phyloP scores from a whole-genome alignment of 2,329 filamentous ascomycete genomes.

The Pseudocercospora eumusae region DNA sequence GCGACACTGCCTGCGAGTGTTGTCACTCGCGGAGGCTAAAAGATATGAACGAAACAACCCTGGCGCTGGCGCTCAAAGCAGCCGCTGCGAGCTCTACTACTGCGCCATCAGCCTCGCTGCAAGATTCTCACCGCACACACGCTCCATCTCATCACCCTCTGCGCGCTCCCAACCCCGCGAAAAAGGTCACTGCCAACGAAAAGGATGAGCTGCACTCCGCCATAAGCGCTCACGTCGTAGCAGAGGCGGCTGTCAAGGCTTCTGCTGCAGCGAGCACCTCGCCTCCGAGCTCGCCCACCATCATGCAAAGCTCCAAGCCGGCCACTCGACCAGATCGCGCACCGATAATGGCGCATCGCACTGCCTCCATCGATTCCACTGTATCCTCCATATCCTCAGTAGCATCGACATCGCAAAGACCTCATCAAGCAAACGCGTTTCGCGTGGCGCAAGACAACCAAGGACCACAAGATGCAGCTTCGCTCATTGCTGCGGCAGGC shows the following conservation, averaged over 20 bases:
- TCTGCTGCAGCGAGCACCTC: constrained; percentile 26
- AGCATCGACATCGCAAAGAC: constrained; percentile 37
- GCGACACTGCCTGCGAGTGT: constrained; percentile 5
- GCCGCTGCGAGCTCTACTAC: constrained; percentile 5
- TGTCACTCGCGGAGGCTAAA: constrained; percentile 8
- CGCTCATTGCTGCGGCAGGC: constrained; percentile 79
- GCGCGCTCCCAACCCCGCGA: constrained; percentile 30
- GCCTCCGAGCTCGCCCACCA: constrained; percentile 31
- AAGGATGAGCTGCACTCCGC: constrained; percentile 31
- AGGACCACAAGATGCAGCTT: constrained; percentile 73
- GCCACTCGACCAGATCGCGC: constrained; percentile 11
- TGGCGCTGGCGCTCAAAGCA: constrained; percentile 8
- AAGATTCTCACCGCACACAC: not conserved
- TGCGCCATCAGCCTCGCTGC: constrained; percentile 8
- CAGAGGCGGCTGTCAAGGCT: constrained; percentile 22
- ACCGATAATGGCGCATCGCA: constrained; percentile 53
- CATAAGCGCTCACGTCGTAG: constrained; percentile 28
- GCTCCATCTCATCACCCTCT: constrained; percentile 2
- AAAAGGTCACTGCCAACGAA: constrained; percentile 24
- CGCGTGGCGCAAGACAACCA: constrained; percentile 59
- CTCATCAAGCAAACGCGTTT: constrained; percentile 33
- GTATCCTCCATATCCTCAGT: constrained; percentile 62
- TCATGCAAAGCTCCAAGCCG: constrained; percentile 17
- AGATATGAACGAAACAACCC: constrained; percentile 8
- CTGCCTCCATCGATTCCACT: constrained; percentile 90